These are phyloP conservation scores for Metschnikowia drakensbergensis DNA, from an alignment of 805 yeast genomes.

Conservation along the genomic window DNA sequence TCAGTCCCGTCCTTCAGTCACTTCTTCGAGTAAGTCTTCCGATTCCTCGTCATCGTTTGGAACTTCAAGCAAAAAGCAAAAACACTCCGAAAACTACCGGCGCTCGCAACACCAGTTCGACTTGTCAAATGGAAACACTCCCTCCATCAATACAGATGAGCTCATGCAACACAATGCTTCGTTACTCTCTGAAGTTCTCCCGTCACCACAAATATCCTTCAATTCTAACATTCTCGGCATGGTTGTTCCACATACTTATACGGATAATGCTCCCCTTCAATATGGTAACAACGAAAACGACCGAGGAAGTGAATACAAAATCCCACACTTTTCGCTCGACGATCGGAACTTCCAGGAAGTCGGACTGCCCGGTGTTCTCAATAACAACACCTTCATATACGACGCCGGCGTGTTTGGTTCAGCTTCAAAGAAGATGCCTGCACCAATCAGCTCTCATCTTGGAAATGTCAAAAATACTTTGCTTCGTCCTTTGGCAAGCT, in stretches of 20 bases:
- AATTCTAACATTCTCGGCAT: conserved; percentile 3
- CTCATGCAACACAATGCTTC: conserved; percentile 31
- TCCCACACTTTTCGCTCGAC: background rate
- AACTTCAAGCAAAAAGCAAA: background rate
- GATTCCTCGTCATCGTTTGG: background rate
- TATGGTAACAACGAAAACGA: background rate
- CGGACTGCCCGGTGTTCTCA: background rate
- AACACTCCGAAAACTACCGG: background rate
- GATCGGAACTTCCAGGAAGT: background rate
- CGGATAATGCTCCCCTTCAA: background rate
- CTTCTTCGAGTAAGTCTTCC: background rate
- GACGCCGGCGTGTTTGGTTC: conserved; percentile 23
- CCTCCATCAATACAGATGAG: conserved; percentile 27
- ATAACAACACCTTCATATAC: conserved; percentile 13
- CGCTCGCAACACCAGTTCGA: background rate
- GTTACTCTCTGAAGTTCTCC: conserved; percentile 30
- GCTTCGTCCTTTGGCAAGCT: conserved; percentile 30
- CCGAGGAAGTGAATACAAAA: background rate
- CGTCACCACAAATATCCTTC: conserved; percentile 34
- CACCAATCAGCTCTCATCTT: conserved; percentile 12
- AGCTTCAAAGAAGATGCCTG: conserved; percentile 13
- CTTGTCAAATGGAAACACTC: background rate
- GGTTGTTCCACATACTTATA: background rate
- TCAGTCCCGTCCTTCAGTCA: background rate
- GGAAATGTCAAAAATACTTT: conserved; percentile 20